These are phyloP conservation scores for Collybiopsis confluens DNA, from an alignment of 768 basidiomycete species.

Conservation along the genomic window DNA sequence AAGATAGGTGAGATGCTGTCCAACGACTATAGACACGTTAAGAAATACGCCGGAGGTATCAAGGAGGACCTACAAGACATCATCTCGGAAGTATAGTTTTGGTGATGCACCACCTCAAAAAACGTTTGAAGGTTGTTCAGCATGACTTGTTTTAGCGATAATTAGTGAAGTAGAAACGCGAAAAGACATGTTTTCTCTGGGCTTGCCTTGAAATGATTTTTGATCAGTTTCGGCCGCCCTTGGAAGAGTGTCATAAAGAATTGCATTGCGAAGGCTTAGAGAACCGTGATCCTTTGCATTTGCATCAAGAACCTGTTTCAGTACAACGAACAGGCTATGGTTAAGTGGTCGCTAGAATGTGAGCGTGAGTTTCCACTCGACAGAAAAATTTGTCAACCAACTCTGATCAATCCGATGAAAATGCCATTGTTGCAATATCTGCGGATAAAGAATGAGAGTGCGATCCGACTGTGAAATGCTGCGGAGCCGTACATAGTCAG, in stretches of 20 bases:
- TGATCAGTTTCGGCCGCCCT: conserved; percentile 48
- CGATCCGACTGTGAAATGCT: conserved; percentile 2
- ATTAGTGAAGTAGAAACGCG: no score
- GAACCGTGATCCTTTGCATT: conserved; percentile 27
- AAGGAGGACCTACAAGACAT: conserved; percentile 45
- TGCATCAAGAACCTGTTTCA: conserved; percentile 42
- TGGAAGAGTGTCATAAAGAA: conserved; percentile 54
- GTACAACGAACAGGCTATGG: conserved; percentile 46
- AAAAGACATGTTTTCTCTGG: no score
- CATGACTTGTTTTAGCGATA: conserved; percentile 20
- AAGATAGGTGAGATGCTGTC: conserved; percentile 47
- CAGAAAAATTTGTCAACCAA: conserved; percentile 17
- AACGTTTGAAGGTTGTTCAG: conserved; percentile 54
- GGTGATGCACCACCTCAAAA: conserved; percentile 53
- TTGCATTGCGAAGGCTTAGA: conserved; percentile 37
- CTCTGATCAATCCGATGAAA: conserved; percentile 56
- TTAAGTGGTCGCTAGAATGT: conserved; percentile 40
- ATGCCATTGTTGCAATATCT: conserved; percentile 60
- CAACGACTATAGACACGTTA: conserved; percentile 42
- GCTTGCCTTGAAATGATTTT: conserved; percentile 34
- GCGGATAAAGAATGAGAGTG: neutral
- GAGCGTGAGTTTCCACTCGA: neutral
- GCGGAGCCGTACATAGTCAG: conserved; percentile 36
- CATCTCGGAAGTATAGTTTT: conserved; percentile 46
- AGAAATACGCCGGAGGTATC: neutral